phyloP scores from a whole-genome alignment of 1,139 yeast species.

The Torulaspora globosa region DNA sequence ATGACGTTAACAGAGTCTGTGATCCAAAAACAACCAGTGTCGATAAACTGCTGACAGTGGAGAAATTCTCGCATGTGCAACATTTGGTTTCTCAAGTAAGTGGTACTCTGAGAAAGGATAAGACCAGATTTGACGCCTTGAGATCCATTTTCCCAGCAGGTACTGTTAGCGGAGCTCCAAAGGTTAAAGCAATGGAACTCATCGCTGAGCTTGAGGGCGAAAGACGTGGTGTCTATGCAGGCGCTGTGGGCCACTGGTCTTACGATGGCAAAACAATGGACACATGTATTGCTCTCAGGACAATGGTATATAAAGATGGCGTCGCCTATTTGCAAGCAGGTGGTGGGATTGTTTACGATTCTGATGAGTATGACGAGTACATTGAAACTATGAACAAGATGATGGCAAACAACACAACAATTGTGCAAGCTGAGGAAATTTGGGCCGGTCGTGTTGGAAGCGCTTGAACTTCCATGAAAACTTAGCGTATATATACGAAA shows the following conservation, averaged over 20 bases:
- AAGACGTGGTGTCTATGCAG: slow-evolving; percentile 95
- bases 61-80: slow-evolving; percentile 95
- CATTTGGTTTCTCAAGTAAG: slow-evolving; percentile 93
- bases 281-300: slow-evolving; percentile 93
- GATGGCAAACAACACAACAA: slow-evolving; percentile 87
- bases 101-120: slow-evolving; percentile 77
- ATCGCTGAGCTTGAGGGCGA: slow-evolving; percentile 86
- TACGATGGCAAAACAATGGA: slow-evolving; percentile 91
- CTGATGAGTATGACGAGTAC: slow-evolving; percentile 93
- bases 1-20: slow-evolving; percentile 92
- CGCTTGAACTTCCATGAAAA: slow-evolving; percentile 7
- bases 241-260: slow-evolving; percentile 99
- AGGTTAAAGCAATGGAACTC: slow-evolving; percentile 92
- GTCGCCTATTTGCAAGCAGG: slow-evolving; percentile 95
- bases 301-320: slow-evolving; percentile 92
- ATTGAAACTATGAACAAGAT: slow-evolving; percentile 95
- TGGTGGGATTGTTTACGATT: slow-evolving; percentile 94
- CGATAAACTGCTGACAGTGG: slow-evolving; percentile 82
- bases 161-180: slow-evolving; percentile 97
- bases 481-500: neutral
- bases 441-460: slow-evolving; percentile 48
- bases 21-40: slow-evolving; percentile 79
- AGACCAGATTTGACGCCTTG: slow-evolving; percentile 92
- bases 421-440: slow-evolving; percentile 80
- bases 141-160: slow-evolving; percentile 98